phyloP scores from a whole-genome alignment of 139 green algal species.

The Pleodorina starrii region DNA sequence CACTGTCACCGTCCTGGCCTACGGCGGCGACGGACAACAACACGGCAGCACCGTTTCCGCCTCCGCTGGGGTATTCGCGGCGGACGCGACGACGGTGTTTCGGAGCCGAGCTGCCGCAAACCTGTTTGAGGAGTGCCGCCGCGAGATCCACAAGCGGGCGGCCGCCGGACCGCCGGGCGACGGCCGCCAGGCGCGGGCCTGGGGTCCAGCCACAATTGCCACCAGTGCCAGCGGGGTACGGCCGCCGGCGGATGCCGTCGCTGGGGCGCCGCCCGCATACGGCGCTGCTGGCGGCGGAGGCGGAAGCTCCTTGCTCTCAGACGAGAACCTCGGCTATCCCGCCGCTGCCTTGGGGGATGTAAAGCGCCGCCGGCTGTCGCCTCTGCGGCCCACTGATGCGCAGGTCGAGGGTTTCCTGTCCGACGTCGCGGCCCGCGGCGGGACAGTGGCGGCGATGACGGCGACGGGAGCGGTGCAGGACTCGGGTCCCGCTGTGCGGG shows the following conservation, averaged over 20 bases:
- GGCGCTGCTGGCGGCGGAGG: background rate
- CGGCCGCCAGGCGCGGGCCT: background rate
- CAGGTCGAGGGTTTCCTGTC: too few species aligned
- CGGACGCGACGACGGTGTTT: background rate
- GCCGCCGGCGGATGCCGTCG: background rate
- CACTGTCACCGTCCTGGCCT: too few species aligned
- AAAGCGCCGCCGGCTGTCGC: background rate
- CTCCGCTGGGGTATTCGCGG: too few species aligned
- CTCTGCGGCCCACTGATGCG: background rate
- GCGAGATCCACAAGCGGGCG: slow-evolving; percentile 28
- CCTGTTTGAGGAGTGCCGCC: slow-evolving; percentile 8
- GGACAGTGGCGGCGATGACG: background rate
- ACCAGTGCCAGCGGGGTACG: background rate
- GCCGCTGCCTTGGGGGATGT: background rate
- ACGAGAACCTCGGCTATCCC: background rate
- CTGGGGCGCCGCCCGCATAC: too few species aligned
- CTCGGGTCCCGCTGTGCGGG: background rate
- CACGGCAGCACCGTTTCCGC: too few species aligned
- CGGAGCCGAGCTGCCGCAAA: background rate
- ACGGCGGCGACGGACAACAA: too few species aligned
- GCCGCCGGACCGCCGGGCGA: background rate
- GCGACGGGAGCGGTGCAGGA: background rate
- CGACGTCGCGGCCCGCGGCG: background rate
- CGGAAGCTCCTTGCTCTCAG: background rate
- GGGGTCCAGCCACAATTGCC: background rate